Evolutionary conservation across 352 stramenopile species (phyloP), one percentile per base, ranked within the genome.

Genomic region (Phytophthora citrophthora): DNA sequence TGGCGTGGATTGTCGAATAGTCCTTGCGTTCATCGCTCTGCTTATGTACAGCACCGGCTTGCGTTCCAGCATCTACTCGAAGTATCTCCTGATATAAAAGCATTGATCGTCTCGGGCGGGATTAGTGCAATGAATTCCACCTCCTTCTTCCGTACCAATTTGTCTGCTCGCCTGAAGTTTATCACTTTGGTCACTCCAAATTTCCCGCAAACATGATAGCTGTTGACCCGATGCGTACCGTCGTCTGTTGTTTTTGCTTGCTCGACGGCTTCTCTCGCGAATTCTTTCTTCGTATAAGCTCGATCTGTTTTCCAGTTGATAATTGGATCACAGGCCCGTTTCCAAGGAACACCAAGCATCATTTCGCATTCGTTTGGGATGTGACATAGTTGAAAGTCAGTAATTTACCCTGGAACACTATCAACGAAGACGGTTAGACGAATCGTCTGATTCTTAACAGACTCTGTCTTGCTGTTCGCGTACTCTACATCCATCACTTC

Each of bases 21-120:
- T 53, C 2, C 38, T 16, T 9, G 49, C n/a, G 11, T 64, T 64
- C 55, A 64, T 55, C 1, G n/a, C n/a, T n/a, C n/a, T n/a, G n/a
- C n/a, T n/a, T n/a, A n/a, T n/a, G n/a, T n/a, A n/a, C n/a, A n/a
- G n/a, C n/a, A n/a, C n/a, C n/a, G n/a, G n/a, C n/a, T n/a, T n/a
- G n/a, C n/a, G n/a, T n/a, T n/a, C 45, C 44, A 10, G 32, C 0
- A 10, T 39, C 32, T 12, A 5, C 32, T 10, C 32, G 12, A 36
- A 23, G 5, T 1, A 7, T 38, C 9, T 36, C 43, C 10, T 34
- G 20, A 34, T 51, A 24, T 1, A 51, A 24, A n/a, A 6, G 13
- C 26, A 7, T 38, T 39, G 26, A 39, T 24, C 2, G 26, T 51
- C 26, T 51, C 15, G 6, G 44, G 43, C 0, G 43, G 41, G 7